Evolutionary conservation across 768 basidiomycete genomes (phyloP).

Genomic region (Russula brevipes): DNA sequence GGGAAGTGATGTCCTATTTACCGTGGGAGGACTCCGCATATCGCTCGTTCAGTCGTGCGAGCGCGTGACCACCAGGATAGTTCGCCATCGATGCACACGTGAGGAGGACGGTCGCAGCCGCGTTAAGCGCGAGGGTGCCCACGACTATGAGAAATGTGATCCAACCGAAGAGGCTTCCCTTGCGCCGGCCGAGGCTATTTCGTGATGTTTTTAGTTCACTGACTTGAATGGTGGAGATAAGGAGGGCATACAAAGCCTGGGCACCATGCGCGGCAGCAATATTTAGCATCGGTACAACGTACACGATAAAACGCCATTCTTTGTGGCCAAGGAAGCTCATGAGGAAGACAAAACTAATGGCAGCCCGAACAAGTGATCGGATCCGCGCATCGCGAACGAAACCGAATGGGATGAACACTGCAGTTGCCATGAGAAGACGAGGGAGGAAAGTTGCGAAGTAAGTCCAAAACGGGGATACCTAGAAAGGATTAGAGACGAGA

Average conservation of each 20-base stretch:
- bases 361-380: conserved; percentile 47
- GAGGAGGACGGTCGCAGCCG: conserved; percentile 46
- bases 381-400: conserved; percentile 44
- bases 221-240: not conserved
- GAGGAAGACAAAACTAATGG: conserved; percentile 48
- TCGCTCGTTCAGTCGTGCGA: conserved; percentile 54
- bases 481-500: conserved; percentile 11
- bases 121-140: conserved; percentile 51
- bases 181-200: conserved; percentile 45
- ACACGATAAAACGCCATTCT: conserved; percentile 96
- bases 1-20: conserved; percentile 20
- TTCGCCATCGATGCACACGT: conserved; percentile 62
- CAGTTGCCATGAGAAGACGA: conserved; percentile 63
- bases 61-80: conserved; percentile 84
- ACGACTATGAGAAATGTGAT: conserved; percentile 43
- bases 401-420: conserved; percentile 58
- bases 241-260: conserved; percentile 52
- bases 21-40: conserved; percentile 36
- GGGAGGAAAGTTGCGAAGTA: conserved; percentile 71
- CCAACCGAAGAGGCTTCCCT: conserved; percentile 42
- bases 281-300: conserved; percentile 78
- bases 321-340: conserved; percentile 86
- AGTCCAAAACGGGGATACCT: conserved; percentile 65
- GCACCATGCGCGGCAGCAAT: conserved; percentile 68
- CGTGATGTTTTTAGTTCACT: not conserved